Base-by-base conservation (phyloP, 2,329 filamentous ascomycete species). In the Aureobasidium sp. region DNA sequence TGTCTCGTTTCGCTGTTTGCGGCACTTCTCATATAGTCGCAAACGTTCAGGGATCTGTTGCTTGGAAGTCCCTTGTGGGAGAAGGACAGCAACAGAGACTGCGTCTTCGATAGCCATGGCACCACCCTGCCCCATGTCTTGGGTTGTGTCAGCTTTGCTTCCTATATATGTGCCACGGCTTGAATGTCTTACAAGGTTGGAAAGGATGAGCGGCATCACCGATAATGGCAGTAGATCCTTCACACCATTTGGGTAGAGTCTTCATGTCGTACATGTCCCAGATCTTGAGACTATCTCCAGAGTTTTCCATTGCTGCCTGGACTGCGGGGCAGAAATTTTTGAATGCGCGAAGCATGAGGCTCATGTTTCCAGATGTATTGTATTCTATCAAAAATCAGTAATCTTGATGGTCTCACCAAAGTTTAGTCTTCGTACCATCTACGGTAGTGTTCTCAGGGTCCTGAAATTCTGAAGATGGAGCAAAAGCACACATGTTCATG, bases 211-310 rank as follows among this genome's bases (percentile, higher is more conserved):
- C 58, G 2, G 58, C 47, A 39, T 61, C 58, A 16, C 58, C 58
- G 21, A 61, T 51, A 21, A 61, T 44, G 14, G 49, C 58, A 51
- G 58, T 37, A n/a, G n/a, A 30, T 8, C 58, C 47, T 53, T 61
- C 41, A 21, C 47, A 51, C 58, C 58, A 61, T 29, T 44, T 61
- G 5, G 58, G 58, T 8, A 61, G 27, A n/a, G 47, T 61, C 25
- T 61, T 47, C 58, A 61, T 61, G 39, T 61, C 58, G 29, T 51
- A 53, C 47, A 61, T 51, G 39, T 61, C 58, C 58, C 58, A 61
- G 14, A 49, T 53, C 32, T 61, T 61, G 42, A 53, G 58, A 45
- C 30, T 49, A 14, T 61, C 58, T 16, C 39, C 58, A 14, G 58
- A 51, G 9, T 41, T 34, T n/a, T 61, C 58, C 58, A 61, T 61